Evolutionary conservation across 805 yeast genomes (phyloP).

Genomic region (Metschnikowia lachancei): DNA sequence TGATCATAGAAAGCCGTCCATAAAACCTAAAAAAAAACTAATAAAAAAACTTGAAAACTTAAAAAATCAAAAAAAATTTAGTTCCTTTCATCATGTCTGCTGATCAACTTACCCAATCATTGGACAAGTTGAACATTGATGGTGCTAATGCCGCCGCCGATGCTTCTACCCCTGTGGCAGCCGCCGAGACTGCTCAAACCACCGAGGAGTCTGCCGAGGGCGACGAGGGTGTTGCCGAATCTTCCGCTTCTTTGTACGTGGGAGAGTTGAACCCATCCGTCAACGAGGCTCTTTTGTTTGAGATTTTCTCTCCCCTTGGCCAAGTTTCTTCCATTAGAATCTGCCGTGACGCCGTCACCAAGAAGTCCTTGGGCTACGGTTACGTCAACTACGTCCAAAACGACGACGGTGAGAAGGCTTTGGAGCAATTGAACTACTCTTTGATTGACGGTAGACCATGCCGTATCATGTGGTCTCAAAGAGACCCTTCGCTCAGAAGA

Average conservation of each 20-base stretch:
- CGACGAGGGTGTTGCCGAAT: constrained; percentile 45
- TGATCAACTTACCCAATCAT: constrained; percentile 46
- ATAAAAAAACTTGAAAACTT: constrained; percentile 5
- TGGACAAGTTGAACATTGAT: constrained; percentile 48
- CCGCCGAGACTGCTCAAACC: constrained; percentile 22
- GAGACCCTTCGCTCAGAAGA: constrained; percentile 94
- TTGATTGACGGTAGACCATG: constrained; percentile 93
- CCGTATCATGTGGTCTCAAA: constrained; percentile 99
- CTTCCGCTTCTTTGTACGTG: constrained; percentile 87
- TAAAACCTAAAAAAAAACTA: constrained; percentile 15
- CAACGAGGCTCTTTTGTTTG: constrained; percentile 91
- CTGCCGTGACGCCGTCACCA: constrained; percentile 96
- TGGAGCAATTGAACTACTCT: constrained; percentile 93
- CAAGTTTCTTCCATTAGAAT: constrained; percentile 96
- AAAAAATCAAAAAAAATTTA: constrained; percentile 15
- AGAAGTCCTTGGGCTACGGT: constrained; percentile 96
- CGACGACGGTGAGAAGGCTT: constrained; percentile 89
- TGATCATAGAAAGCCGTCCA: constrained; percentile 12
- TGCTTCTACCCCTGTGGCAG: constrained; percentile 24
- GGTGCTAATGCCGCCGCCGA: constrained; percentile 31
- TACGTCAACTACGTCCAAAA: constrained; percentile 91
- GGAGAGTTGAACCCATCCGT: constrained; percentile 94
- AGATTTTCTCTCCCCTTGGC: constrained; percentile 91
- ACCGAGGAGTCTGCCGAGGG: constrained; percentile 31
- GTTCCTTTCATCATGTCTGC: constrained; percentile 26